Base-by-base conservation (phyloP, 805 yeast genomes). In the Cephaloascus albidus region DNA sequence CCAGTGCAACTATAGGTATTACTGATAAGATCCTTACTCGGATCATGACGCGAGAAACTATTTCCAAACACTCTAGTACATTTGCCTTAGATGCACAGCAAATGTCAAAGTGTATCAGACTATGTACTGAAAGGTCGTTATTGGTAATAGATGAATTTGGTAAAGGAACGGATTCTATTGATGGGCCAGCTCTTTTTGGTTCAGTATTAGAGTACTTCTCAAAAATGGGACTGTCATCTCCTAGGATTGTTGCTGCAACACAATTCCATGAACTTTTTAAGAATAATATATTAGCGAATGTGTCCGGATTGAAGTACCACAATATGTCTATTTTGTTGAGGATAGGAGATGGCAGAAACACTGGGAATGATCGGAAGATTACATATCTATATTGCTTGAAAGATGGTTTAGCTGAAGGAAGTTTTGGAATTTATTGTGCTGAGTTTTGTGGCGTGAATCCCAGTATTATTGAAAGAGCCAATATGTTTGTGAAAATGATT, bases 121-220 rank as follows among this genome's bases (percentile, higher is more conserved):
- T 68, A 38, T 45, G 58, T 20, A 69, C 76, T 0, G 49, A 53
- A 1, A 57, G 50, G 35, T 70, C 76, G 10, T 43, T 76, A 20
- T 44, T 77, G 2, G 50, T 76, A 4, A 58, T 76, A 19, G 78
- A 74, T 50, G 79, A 74, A 42, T 72, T 69, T 51, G 80, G 79
- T 0, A 71, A 72, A 43, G 78, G 78, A 0, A 73, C 75, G 1
- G 74, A 70, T 46, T 45, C 62, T 0, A 46, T 61, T 10, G 72
- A 71, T 45, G 76, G 76, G 0, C 72, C 72, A 0, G 57, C 73
- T 1, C 39, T 71, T 10, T 57, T 69, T 40, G 74, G 72, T 1
- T 49, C 72, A 0, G 48, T 63, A 3, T 42, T 72, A 3, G 53
- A 52, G 16, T 36, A 50, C 14, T 38, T 66, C 2, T 47, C 57